These are phyloP conservation scores for Tetradesmus obliquus DNA, from an alignment of 139 green algal species.

Conservation along the genomic window DNA sequence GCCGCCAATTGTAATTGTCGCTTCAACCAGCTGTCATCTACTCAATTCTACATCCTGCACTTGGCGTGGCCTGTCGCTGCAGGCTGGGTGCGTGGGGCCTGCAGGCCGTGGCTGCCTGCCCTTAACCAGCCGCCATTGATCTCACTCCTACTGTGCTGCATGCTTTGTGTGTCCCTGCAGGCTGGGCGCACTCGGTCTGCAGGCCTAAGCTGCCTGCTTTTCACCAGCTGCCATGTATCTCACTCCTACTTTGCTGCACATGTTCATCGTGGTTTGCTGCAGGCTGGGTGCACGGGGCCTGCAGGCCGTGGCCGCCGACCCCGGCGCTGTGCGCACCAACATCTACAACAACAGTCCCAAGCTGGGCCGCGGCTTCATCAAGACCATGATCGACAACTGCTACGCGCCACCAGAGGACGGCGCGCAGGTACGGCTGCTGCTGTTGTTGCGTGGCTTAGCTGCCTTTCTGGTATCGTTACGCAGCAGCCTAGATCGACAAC, in stretches of 20 bases:
- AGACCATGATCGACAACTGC: slow-evolving; percentile 69
- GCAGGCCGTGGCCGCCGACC: slow-evolving; percentile 64
- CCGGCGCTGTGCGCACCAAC: slow-evolving; percentile 73
- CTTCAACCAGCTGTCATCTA: background rate
- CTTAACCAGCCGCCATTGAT: too few species aligned
- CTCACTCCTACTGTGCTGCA: too few species aligned
- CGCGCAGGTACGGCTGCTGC: background rate
- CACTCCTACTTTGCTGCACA: background rate
- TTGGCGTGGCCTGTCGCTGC: background rate
- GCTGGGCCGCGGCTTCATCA: slow-evolving; percentile 61
- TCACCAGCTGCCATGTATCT: background rate
- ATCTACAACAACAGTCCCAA: slow-evolving; percentile 73
- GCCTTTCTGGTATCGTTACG: too few species aligned
- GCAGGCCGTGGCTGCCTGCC: too few species aligned
- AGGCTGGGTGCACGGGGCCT: slow-evolving; percentile 44
- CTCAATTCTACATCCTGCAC: too few species aligned
- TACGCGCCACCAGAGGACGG: slow-evolving; percentile 80
- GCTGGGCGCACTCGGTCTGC: too few species aligned
- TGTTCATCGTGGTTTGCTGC: background rate
- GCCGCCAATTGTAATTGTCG: background rate
- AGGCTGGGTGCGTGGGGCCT: background rate
- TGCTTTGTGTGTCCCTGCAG: too few species aligned
- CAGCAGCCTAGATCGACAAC: slow-evolving; percentile 23
- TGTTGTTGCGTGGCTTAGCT: background rate
- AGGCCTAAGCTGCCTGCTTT: background rate